phyloP scores from a whole-genome alignment of 2,329 filamentous ascomycete species.

The Colletotrichum melonis region DNA sequence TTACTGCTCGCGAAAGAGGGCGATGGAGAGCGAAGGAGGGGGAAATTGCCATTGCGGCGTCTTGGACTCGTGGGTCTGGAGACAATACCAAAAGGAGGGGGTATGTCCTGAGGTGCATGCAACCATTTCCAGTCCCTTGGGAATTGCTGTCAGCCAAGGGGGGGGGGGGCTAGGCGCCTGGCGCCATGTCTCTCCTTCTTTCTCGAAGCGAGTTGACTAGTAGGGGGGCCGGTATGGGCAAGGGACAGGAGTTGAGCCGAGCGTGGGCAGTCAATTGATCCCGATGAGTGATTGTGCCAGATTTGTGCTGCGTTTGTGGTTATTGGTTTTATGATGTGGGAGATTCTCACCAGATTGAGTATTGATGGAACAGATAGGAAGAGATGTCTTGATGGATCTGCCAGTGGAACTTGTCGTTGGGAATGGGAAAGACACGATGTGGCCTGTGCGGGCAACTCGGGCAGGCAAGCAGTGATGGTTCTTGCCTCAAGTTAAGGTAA shows the following conservation, averaged over 20 bases:
- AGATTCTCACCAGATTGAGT: neutral
- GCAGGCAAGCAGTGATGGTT: neutral
- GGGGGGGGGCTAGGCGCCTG: constrained; percentile 3
- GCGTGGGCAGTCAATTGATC: neutral
- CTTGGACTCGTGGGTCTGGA: constrained; percentile 16
- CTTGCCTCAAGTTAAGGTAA: neutral
- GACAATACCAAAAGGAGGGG: constrained; percentile 25
- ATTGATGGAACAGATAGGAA: neutral
- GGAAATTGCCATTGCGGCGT: constrained; percentile 3
- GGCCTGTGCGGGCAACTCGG: neutral
- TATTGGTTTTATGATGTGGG: neutral
- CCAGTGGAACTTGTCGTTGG: neutral
- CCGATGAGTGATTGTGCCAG: neutral
- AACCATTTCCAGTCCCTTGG: constrained; percentile 36
- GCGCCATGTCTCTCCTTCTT: constrained; percentile 7
- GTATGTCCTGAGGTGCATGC: constrained; percentile 31
- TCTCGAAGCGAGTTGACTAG: neutral
- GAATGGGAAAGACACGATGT: neutral
- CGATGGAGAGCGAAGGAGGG: neutral
- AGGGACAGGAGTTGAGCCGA: neutral
- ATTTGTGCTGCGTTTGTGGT: neutral
- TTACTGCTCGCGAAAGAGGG: constrained; percentile 23
- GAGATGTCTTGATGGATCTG: neutral
- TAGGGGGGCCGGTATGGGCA: constrained; percentile 7
- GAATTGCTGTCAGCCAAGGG: constrained; percentile 25